A percentile compares a stretch with the other conserved stretches of the same genome.
phyloP scores from a whole-genome alignment of 768 basidiomycete genomes.

The Amanita thiersii region DNA sequence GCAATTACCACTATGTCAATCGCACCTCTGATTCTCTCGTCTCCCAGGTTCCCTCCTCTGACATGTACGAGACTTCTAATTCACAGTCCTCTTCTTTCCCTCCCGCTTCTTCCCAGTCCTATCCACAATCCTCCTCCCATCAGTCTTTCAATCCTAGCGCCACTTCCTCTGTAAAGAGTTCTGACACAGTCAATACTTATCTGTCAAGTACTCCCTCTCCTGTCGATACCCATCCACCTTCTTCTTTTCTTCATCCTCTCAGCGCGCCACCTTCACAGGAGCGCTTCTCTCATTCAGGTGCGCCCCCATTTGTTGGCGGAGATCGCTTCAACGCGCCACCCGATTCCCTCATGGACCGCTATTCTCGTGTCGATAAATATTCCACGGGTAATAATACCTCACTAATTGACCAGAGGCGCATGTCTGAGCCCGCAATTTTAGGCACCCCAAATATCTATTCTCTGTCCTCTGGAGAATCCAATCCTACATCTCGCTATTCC shows the following conservation, averaged over 20 bases:
- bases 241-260: constrained; percentile 30
- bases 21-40: constrained; percentile 21
- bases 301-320: constrained; percentile 32
- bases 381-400: constrained; percentile 25
- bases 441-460: constrained; percentile 30
- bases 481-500: constrained; percentile 26
- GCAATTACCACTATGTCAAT: constrained; percentile 23
- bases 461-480: constrained; percentile 20
- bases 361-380: constrained; percentile 32
- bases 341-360: constrained; percentile 28
- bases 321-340: constrained; percentile 27
- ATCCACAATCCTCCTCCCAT: constrained; percentile 15
- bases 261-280: constrained; percentile 36
- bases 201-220: constrained; percentile 38
- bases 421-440: constrained; percentile 58
- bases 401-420: constrained; percentile 52
- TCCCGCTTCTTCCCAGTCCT: constrained; percentile 16
- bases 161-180: constrained; percentile 17
- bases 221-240: constrained; percentile 26
- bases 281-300: constrained; percentile 34
- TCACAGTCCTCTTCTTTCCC: constrained; percentile 13
- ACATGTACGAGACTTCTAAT: constrained; percentile 23
- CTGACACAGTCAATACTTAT: constrained; percentile 18
- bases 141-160: constrained; percentile 20
- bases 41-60: constrained; percentile 21